Conservation (phyloP, 371 early-diverging fungal genomes). For the Thermomucor indicae-seudaticae region DNA sequence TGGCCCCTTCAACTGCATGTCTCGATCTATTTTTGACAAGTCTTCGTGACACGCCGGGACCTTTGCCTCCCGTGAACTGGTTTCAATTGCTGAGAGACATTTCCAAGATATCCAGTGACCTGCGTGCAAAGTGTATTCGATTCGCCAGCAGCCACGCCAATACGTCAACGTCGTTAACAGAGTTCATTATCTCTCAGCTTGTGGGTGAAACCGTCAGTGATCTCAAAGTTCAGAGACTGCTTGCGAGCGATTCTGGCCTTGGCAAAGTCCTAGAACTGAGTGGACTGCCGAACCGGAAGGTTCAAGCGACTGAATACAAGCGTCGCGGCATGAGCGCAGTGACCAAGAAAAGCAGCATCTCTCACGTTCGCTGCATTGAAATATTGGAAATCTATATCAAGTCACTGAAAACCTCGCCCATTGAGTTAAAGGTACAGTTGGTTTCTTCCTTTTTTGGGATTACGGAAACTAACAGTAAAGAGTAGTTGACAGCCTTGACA, state of each 20-base stretch:
- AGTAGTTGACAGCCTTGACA: constrained; percentile 10
- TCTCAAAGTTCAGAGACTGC: not conserved
- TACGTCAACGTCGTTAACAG: constrained; percentile 51
- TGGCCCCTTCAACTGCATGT: not conserved
- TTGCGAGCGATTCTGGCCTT: constrained; percentile 38
- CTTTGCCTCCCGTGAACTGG: constrained; percentile 61
- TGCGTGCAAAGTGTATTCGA: constrained; percentile 22
- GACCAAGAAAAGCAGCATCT: constrained; percentile 39
- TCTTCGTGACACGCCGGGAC: constrained; percentile 36
- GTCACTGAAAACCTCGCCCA: constrained; percentile 6
- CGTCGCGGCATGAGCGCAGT: constrained; percentile 56
- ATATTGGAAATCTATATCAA: constrained; percentile 24
- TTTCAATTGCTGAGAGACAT: constrained; percentile 35
- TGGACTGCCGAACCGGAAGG: constrained; percentile 23
- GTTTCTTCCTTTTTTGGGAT: no score
- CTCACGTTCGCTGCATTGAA: constrained; percentile 43
- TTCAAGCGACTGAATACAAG: constrained; percentile 13
- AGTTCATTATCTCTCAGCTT: constrained; percentile 45
- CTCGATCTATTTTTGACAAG: constrained; percentile 15
- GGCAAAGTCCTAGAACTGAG: constrained; percentile 44
- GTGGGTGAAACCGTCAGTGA: constrained; percentile 1
- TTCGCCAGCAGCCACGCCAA: constrained; percentile 51
- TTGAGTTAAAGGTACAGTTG: constrained; percentile 6
- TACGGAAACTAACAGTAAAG: no score
- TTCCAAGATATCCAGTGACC: constrained; percentile 17